Evolutionary conservation across 1,139 yeast species (phyloP), one percentile per base, ranked within the genome.

Genomic region (Eremothecium coryli): DNA sequence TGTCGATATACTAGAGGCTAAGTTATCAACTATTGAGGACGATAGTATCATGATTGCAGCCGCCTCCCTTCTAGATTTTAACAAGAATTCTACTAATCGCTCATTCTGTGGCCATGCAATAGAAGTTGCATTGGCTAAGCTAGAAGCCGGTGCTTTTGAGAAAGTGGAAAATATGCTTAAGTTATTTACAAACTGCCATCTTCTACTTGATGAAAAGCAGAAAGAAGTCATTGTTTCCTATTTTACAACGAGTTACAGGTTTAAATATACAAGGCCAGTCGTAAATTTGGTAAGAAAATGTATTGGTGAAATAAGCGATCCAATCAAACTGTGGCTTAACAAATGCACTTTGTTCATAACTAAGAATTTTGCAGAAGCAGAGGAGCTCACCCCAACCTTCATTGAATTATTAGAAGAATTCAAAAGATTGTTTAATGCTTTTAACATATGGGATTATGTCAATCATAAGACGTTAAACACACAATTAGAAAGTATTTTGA

Each of bases 401-500:
- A 24, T 23, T 15, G 36, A 37, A 4, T 64, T 58, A 50, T 44
- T 64, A 38, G 48, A 23, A 16, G 63, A 54, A 44, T 58, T 62
- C 46, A 58, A 42, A 36, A 47, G 27, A 18, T 50, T 58, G 28
- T 27, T 38, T 5, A 50, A 47, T 43, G 52, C 44, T 20, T 47
- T 46, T 23, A 50, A 64, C n/a, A 40, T 75, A 7, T 66, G 77
- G 70, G 54, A 61, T 6, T 40, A 66, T 11, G 65, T 74, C 9
- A 70, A 79, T 2, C 48, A 56, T 4, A 50, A 65, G 4, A 61
- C 76, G 26, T 42, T 82, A 10, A 78, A 81, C 43, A 64, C 93
- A 0, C 81, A 81, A 44, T 56, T 82, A 23, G 93, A 84, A 52
- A 84, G 73, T 11, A 54, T 79, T 4, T 61, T 80, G 16, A 59